Conservation (phyloP, 768 basidiomycete genomes). For the Mycena sanguinolenta region DNA sequence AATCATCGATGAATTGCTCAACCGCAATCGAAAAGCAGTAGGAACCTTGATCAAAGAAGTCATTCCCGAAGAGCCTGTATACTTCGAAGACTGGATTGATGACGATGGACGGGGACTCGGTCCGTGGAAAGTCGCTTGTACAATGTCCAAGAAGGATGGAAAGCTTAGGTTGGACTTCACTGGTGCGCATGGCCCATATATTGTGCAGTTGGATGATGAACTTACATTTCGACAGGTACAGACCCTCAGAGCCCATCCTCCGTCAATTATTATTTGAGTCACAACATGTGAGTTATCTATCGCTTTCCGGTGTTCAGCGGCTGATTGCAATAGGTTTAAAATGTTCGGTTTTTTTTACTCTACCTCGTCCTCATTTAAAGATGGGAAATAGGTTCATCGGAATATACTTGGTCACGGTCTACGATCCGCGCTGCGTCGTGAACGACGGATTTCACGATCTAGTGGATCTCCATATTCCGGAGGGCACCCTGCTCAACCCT, state of each 20-base stretch:
- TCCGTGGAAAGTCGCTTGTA: constrained; percentile 37
- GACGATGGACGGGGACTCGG: constrained; percentile 37
- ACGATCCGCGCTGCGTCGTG: constrained; percentile 32
- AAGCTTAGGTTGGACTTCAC: constrained; percentile 22
- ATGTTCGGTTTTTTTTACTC: constrained; percentile 32
- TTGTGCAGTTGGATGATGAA: neutral
- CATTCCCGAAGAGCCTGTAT: constrained; percentile 35
- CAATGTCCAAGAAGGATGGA: constrained; percentile 31
- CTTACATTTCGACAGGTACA: constrained; percentile 21
- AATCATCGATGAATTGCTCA: constrained; percentile 30
- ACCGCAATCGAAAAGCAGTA: constrained; percentile 36
- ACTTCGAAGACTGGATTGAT: constrained; percentile 38
- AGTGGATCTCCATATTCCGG: constrained; percentile 33
- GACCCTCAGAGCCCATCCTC: constrained; percentile 37
- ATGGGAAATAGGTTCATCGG: constrained; percentile 11
- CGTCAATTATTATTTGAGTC: constrained; percentile 36
- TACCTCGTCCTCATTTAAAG: neutral
- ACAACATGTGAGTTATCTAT: constrained; percentile 26
- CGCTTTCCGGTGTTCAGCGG: neutral
- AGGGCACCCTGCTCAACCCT: constrained; percentile 37
- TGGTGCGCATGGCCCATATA: neutral
- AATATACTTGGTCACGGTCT: constrained; percentile 34
- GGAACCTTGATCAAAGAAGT: constrained; percentile 31
- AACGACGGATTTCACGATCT: constrained; percentile 38
- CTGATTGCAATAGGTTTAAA: constrained; percentile 26